These are phyloP conservation scores for Acorus gramineus DNA, from an alignment of 106 monocot genomes.

Conservation along the genomic window DNA sequence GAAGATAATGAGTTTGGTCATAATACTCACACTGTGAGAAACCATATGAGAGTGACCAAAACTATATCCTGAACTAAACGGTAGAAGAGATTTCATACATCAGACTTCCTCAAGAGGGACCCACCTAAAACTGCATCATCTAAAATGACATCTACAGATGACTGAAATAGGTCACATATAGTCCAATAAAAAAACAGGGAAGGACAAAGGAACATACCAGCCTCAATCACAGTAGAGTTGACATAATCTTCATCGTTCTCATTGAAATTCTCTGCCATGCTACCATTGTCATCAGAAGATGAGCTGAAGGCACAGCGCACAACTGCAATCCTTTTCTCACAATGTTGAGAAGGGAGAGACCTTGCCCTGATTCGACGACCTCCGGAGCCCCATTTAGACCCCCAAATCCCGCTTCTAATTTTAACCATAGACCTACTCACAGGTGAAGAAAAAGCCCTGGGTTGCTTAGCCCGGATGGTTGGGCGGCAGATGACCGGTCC, in stretches of 20 bases:
- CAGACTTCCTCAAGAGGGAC: no score
- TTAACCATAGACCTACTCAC: conserved; percentile 12
- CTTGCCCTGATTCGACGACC: conserved; percentile 8
- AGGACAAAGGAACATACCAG: conserved; percentile 36
- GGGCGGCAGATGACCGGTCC: conserved; percentile 49
- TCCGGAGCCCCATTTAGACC: conserved; percentile 17
- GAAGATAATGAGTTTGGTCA: no score
- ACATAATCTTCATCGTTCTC: conserved; percentile 72
- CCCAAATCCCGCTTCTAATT: conserved; percentile 27
- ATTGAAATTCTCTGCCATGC: conserved; percentile 54
- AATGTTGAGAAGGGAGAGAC: conserved; percentile 4
- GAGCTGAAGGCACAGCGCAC: conserved; percentile 50
- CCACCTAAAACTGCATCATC: no score
- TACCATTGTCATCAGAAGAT: conserved; percentile 71
- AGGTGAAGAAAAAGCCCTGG: conserved; percentile 9
- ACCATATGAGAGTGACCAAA: no score
- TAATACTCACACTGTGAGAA: no score
- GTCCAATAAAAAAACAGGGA: neutral
- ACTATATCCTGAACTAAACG: no score
- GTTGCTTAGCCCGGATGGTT: conserved; percentile 20
- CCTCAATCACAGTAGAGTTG: conserved; percentile 73
- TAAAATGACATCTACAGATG: no score
- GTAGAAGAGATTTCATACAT: no score
- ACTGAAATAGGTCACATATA: no score
- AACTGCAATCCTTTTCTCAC: conserved; percentile 4